These are phyloP conservation scores for Cladosporium sp. DNA, from an alignment of 2,329 filamentous ascomycete species.

Conservation along the genomic window DNA sequence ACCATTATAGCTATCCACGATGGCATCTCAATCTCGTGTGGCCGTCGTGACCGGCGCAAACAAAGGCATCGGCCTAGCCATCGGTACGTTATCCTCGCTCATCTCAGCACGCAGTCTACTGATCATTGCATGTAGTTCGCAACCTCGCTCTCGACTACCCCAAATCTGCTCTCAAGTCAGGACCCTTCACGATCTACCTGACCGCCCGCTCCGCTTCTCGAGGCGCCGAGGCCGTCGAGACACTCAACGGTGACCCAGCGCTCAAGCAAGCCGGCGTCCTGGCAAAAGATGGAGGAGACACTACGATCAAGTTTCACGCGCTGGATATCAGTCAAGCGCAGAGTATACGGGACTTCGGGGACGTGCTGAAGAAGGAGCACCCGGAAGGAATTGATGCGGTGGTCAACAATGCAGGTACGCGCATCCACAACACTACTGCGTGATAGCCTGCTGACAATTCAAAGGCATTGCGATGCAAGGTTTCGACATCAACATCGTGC, in stretches of 20 bases:
- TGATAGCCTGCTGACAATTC: background rate
- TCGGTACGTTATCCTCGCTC: constrained; percentile 39
- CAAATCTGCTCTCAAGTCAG: constrained; percentile 49
- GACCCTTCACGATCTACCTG: constrained; percentile 56
- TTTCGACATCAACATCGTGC: constrained; percentile 51
- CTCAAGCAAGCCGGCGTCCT: constrained; percentile 52
- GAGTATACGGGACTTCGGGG: constrained; percentile 49
- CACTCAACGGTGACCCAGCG: constrained; percentile 47
- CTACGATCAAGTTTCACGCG: constrained; percentile 51
- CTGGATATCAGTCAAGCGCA: constrained; percentile 52
- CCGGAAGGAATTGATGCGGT: constrained; percentile 54
- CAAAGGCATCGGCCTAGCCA: constrained; percentile 54
- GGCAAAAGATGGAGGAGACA: constrained; percentile 44
- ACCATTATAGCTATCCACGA: constrained; percentile 10
- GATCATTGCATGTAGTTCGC: constrained; percentile 42
- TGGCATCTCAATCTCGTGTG: constrained; percentile 41
- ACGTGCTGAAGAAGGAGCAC: constrained; percentile 48
- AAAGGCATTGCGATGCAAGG: constrained; percentile 34
- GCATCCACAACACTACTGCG: background rate
- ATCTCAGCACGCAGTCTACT: background rate
- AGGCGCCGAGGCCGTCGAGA: constrained; percentile 51
- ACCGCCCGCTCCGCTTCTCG: constrained; percentile 53
- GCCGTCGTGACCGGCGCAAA: constrained; percentile 59
- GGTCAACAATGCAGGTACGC: constrained; percentile 54
- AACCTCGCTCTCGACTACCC: constrained; percentile 58